Base-by-base conservation (phyloP, 345 rosid genomes). In the Microcos paniculata region DNA sequence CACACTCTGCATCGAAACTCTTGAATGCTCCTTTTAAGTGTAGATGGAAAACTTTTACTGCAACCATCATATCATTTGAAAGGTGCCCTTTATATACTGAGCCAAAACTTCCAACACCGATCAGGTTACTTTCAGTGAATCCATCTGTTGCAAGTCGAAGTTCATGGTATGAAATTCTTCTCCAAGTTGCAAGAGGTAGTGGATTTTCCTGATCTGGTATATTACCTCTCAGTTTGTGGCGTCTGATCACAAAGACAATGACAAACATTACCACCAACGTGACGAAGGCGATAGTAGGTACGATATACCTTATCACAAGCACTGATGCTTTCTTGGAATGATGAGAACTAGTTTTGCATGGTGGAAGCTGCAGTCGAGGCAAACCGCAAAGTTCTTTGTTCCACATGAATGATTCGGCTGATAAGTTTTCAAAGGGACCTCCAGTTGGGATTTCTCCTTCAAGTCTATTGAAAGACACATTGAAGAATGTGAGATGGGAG, bases 361-460 rank as follows among this genome's bases (percentile, higher is more conserved):
- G 75, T 38, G 75, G 62, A 8, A 82, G 46, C 15, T 61, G 49
- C 19, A 66, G n/a, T 14, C 14, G 35, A 8, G 48, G 23, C 0
- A 57, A 30, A 13, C 82, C 80, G 12, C 82, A 77, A 1, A 82
- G 55, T 0, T 26, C 75, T 23, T 46, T 12, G 8, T 77, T 79
- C 26, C 70, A 61, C 10, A 57, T 23, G 46, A 79, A 82, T 8
- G 76, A 74, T 21, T 10, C 8, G 26, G 71, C 71, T 0, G 82
- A 62, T 9, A 76, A 79, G 16, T 79, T 79, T 35, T 0, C n/a
- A 26, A 82, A 82, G 1, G 80, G 11, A 13, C 81, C 82, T 73
- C 30, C 43, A 0, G 0, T 33, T 1, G 79, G 82, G 55, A 79
- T 59, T 71, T 74, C 79, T 62, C 80, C 85, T 53, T 72, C 31